Evolutionary conservation across 1,139 yeast genomes (phyloP).

Genomic region (Yamadazyma friedrichii): DNA sequence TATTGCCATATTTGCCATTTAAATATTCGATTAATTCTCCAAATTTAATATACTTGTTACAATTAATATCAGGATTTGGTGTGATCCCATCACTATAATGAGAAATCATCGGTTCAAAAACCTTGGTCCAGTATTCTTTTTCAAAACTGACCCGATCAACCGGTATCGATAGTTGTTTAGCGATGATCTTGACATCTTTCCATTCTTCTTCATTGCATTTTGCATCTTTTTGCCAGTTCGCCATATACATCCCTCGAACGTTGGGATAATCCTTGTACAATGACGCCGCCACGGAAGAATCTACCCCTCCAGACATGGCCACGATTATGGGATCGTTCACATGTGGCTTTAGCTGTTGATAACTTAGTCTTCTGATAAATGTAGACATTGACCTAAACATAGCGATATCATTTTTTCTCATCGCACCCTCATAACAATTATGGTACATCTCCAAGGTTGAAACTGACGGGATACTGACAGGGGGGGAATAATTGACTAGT

Average conservation of each 20-base stretch:
- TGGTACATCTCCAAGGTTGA: too few relatives aligned
- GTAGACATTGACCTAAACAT: too few relatives aligned
- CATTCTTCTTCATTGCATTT: constrained; percentile 85
- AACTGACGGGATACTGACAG: too few relatives aligned
- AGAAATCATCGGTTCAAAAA: constrained; percentile 86
- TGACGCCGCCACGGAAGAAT: constrained; percentile 87
- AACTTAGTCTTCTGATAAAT: constrained; percentile 3
- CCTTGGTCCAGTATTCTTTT: constrained; percentile 87
- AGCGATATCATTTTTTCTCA: neutral
- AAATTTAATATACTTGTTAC: constrained; percentile 83
- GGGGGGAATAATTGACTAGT: neutral
- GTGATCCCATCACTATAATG: constrained; percentile 72
- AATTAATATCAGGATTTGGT: constrained; percentile 93
- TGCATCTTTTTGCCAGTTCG: constrained; percentile 78
- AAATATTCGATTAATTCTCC: constrained; percentile 69
- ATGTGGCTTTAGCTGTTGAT: constrained; percentile 45
- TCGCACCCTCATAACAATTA: too few relatives aligned
- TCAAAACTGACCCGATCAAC: constrained; percentile 83
- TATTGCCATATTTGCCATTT: constrained; percentile 24
- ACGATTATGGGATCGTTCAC: constrained; percentile 62
- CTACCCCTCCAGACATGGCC: constrained; percentile 98
- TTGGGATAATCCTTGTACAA: constrained; percentile 51
- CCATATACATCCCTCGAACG: constrained; percentile 85
- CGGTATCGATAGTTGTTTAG: constrained; percentile 59
- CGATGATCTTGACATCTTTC: constrained; percentile 74